Conservation (phyloP, 2,329 filamentous ascomycete species). For the Cladophialophora exuberans region DNA sequence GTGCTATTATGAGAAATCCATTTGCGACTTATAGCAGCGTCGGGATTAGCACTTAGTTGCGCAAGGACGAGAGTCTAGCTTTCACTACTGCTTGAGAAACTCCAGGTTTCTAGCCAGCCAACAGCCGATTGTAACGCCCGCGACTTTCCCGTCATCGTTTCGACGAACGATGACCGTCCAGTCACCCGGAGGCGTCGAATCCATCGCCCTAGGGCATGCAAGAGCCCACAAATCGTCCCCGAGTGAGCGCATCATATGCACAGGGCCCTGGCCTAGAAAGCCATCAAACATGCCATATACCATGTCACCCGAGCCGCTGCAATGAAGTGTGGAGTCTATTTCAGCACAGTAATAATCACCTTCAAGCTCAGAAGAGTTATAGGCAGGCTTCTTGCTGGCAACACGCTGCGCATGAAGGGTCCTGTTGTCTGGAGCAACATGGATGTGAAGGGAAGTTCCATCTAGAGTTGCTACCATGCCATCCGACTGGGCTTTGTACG, state of each 20-base stretch:
- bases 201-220: constrained; percentile 45
- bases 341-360: constrained; percentile 44
- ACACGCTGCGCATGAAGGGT: constrained; percentile 33
- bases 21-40: no score
- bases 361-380: constrained; percentile 19
- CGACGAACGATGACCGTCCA: constrained; percentile 48
- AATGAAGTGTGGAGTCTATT: constrained; percentile 43
- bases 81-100: no score
- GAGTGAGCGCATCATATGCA: constrained; percentile 43
- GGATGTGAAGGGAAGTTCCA: constrained; percentile 37
- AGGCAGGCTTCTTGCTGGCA: constrained; percentile 15
- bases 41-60: no score
- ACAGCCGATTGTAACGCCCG: constrained; percentile 43
- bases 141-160: constrained; percentile 32
- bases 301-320: constrained; percentile 40
- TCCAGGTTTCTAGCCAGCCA: constrained; percentile 43
- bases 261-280: constrained; percentile 45
- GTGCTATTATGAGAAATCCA: no score
- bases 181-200: constrained; percentile 47
- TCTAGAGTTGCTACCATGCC: constrained; percentile 38
- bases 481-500: constrained; percentile 25
- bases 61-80: no score
- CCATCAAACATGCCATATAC: constrained; percentile 50
- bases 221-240: constrained; percentile 46
- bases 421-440: constrained; percentile 38